phyloP scores from a whole-genome alignment of 176 grass and related monocot species.

The Oryza punctata region DNA sequence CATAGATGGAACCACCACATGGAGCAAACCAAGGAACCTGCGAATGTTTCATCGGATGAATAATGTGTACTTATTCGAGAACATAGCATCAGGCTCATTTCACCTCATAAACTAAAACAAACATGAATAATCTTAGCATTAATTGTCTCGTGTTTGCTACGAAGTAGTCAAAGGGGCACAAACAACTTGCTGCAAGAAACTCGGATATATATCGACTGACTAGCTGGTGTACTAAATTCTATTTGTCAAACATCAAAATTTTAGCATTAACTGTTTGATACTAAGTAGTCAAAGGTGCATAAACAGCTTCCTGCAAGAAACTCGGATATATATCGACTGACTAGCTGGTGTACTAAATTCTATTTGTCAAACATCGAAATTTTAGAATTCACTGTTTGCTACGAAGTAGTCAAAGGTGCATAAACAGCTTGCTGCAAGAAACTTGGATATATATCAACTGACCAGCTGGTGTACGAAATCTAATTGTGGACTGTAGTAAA shows the following conservation, averaged over 20 bases:
- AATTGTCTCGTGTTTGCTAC: constrained; percentile 22
- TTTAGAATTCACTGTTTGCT: too few relatives aligned
- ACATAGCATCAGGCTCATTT: not conserved
- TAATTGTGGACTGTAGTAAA: not conserved
- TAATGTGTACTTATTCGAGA: not conserved
- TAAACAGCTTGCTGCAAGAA: too few relatives aligned
- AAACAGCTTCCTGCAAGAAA: constrained; percentile 14
- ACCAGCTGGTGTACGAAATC: not conserved
- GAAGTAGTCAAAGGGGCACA: not conserved
- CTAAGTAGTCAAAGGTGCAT: not conserved
- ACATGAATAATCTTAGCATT: too few relatives aligned
- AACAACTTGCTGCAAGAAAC: constrained; percentile 11
- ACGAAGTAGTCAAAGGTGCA: too few relatives aligned
- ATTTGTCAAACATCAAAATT: too few relatives aligned
- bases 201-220: not conserved
- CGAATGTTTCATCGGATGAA: constrained; percentile 7
- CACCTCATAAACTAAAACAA: not conserved
- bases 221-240: too few relatives aligned
- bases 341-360: too few relatives aligned
- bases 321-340: not conserved
- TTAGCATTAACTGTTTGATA: not conserved
- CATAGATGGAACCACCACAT: constrained; percentile 77
- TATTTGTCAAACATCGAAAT: too few relatives aligned
- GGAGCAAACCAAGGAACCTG: constrained; percentile 90
- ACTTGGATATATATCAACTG: not conserved